phyloP scores from a whole-genome alignment of 1,139 yeast species.

The Magnusiomyces ingens region DNA sequence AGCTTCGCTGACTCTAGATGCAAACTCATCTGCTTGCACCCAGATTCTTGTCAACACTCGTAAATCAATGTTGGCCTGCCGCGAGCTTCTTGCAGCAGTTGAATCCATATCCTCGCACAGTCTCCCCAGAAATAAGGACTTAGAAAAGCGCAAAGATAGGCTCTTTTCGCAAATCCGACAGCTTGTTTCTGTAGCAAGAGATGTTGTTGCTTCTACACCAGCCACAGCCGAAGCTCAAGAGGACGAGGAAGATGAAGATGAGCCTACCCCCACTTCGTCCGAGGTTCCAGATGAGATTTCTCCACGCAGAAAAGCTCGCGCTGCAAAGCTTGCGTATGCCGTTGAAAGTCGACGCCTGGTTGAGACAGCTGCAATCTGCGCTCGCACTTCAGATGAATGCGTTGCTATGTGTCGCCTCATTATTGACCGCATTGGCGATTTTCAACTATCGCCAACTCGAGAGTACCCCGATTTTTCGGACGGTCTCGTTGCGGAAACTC shows the following conservation, averaged over 20 bases:
- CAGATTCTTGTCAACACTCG: conserved; percentile 35
- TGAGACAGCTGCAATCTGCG: conserved; percentile 30
- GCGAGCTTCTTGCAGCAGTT: conserved; percentile 36
- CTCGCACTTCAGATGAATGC: conserved; percentile 34
- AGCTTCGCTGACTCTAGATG: conserved; percentile 18
- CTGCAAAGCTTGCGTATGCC: not conserved
- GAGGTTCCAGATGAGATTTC: not conserved
- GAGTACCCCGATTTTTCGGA: conserved; percentile 70
- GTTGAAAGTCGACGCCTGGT: conserved; percentile 13
- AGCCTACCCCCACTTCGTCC: not conserved
- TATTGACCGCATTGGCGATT: conserved; percentile 61
- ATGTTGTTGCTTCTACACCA: conserved; percentile 19
- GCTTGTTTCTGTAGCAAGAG: conserved; percentile 26
- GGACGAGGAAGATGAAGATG: conserved; percentile 13
- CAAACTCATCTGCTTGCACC: conserved; percentile 31
- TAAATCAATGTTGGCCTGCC: conserved; percentile 37
- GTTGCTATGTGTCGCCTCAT: conserved; percentile 43
- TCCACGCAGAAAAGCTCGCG: not conserved
- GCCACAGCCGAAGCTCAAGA: conserved; percentile 4
- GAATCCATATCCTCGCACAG: conserved; percentile 30
- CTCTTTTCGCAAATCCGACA: conserved; percentile 32
- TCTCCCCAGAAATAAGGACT: conserved; percentile 28
- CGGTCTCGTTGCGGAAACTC: conserved; percentile 41
- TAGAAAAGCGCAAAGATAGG: conserved; percentile 34
- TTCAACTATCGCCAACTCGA: conserved; percentile 56